Evolutionary conservation across 345 rosid genomes (phyloP).

Genomic region (Brassica cretica): DNA sequence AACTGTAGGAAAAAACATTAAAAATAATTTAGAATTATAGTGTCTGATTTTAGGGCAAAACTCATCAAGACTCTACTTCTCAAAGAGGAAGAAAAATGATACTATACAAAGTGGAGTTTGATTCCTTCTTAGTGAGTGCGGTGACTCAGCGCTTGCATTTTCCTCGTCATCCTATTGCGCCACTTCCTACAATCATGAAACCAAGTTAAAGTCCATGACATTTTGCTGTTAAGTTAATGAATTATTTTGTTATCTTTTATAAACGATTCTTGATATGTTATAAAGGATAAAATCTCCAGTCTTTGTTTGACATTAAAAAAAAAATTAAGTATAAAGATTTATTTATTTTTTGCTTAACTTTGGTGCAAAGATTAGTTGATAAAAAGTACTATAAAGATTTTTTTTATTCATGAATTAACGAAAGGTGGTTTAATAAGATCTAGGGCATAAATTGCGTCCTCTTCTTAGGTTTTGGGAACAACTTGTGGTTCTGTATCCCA

Average conservation of each 20-base stretch:
- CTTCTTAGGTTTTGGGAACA: conserved; percentile 2
- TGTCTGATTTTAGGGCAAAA: not conserved
- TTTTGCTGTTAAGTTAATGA: conserved; percentile 11
- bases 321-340: not conserved
- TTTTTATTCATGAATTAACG: not conserved
- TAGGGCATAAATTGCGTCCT: conserved; percentile 2
- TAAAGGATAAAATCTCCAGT: not conserved
- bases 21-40: not conserved
- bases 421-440: conserved; percentile 2
- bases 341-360: too few species aligned
- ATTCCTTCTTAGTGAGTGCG: conserved; percentile 36
- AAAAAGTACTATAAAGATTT: not conserved
- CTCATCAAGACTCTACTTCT: not conserved
- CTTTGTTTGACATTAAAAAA: not conserved
- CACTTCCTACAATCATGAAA: conserved; percentile 33
- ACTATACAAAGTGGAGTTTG: conserved; percentile 28
- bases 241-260: not conserved
- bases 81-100: not conserved
- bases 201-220: conserved; percentile 20
- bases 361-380: not conserved
- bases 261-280: not conserved
- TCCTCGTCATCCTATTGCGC: conserved; percentile 29
- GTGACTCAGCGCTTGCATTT: conserved; percentile 34
- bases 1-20: not conserved
- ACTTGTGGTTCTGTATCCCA: conserved; percentile 31